Percentiles rank a stretch among this genome's conserved stretches.
These are phyloP conservation scores for Pouteria campechiana DNA, from an alignment of 179 eudicot genomes.

Conservation along the genomic window DNA sequence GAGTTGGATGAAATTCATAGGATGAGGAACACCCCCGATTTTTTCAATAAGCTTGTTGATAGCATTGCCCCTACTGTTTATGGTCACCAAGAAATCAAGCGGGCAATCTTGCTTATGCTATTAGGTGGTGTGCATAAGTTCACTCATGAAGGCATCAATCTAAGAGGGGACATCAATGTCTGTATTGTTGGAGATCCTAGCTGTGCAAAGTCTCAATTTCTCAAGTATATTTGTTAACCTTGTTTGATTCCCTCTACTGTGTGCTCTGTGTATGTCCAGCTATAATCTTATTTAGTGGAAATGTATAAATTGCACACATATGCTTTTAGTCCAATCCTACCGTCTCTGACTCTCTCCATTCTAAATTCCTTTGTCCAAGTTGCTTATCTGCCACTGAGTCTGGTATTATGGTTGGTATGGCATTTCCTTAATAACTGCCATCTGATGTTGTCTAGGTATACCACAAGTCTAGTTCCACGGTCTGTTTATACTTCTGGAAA, in stretches of 20 bases:
- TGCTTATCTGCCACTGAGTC: too few species aligned
- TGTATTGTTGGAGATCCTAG: conserved; percentile 99
- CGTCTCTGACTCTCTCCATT: not conserved
- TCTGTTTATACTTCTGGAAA: conserved; percentile 98
- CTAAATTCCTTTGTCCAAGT: too few species aligned
- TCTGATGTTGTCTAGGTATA: conserved; percentile 38
- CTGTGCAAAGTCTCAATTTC: conserved; percentile 98
- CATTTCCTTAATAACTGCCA: too few species aligned
- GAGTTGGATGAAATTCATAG: conserved; percentile 61
- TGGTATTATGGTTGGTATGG: too few species aligned
- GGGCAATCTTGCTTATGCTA: conserved; percentile 92
- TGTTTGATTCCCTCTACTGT: not conserved
- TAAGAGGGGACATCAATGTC: conserved; percentile 96
- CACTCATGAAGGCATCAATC: conserved; percentile 89
- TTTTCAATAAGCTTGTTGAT: conserved; percentile 88
- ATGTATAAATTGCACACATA: too few species aligned
- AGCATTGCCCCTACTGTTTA: conserved; percentile 88
- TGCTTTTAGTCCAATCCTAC: not conserved
- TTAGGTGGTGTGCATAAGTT: conserved; percentile 91
- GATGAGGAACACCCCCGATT: conserved; percentile 90
- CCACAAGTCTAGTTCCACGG: conserved; percentile 76
- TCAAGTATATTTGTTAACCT: conserved; percentile 42
- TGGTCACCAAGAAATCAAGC: conserved; percentile 94
- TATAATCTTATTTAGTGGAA: too few species aligned
- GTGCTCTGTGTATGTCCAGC: not conserved